Percentiles rank a stretch among this genome's conserved stretches.
phyloP scores from a whole-genome alignment of 2,329 filamentous ascomycete genomes.

The Nannizziopsis barbatae region DNA sequence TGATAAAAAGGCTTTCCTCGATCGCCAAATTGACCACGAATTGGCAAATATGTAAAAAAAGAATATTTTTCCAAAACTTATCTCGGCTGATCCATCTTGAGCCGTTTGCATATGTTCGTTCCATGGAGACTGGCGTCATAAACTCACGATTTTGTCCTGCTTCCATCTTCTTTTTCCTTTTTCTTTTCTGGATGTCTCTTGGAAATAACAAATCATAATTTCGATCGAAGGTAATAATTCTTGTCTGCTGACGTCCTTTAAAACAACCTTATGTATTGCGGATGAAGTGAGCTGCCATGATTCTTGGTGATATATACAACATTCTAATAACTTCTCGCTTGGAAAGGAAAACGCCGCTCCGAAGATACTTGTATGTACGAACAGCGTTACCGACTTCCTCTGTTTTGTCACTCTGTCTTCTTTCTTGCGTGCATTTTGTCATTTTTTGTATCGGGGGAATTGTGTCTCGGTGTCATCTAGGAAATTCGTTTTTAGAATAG shows the following conservation, averaged over 20 bases:
- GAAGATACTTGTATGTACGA: background rate
- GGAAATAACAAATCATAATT: constrained; percentile 6
- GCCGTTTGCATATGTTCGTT: background rate
- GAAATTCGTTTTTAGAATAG: constrained; percentile 2
- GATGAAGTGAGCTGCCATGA: constrained; percentile 3
- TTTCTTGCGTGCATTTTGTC: background rate
- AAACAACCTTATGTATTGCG: background rate
- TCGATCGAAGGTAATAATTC: background rate
- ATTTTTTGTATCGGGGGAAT: background rate
- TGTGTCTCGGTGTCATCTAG: constrained; percentile 2
- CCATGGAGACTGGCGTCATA: background rate
- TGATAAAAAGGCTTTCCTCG: constrained; percentile 79
- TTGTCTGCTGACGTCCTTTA: background rate
- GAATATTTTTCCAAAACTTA: background rate
- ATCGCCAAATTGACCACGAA: constrained; percentile 85
- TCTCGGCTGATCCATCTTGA: background rate
- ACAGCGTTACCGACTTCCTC: background rate
- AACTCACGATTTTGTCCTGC: background rate
- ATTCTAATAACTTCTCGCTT: constrained; percentile 4
- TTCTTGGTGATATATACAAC: constrained; percentile 3
- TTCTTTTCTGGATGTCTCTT: background rate
- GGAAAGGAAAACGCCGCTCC: background rate
- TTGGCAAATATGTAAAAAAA: constrained; percentile 71
- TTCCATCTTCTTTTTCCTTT: background rate
- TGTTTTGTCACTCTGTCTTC: background rate